A percentile compares a stretch with the other conserved stretches of the same genome.
Evolutionary conservation across 2,329 filamentous ascomycete species (phyloP).

Genomic region (Fonsecaea pedrosoi): DNA sequence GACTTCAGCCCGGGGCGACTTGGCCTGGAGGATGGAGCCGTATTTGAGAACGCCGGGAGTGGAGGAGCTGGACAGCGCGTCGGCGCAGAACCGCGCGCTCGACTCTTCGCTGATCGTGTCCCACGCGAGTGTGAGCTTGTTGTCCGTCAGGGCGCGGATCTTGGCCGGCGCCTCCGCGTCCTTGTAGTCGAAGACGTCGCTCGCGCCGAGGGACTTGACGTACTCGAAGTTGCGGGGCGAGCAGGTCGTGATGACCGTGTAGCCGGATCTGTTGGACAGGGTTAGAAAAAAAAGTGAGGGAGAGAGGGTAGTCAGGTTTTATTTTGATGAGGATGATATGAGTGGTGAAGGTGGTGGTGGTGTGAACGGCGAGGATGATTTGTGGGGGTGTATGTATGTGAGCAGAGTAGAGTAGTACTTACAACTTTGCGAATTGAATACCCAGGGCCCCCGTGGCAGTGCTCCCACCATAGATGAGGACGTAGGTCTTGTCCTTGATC

Average conservation of each 20-base stretch:
- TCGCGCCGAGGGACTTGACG: constrained; percentile 55
- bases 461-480: constrained; percentile 55
- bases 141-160: constrained; percentile 45
- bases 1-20: constrained; percentile 46
- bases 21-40: constrained; percentile 41
- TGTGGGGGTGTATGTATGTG: too few species aligned
- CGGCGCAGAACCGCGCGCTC: constrained; percentile 45
- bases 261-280: constrained; percentile 42
- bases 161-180: constrained; percentile 43
- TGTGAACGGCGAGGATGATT: too few species aligned
- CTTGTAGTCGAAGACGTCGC: constrained; percentile 56
- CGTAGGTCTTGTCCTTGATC: constrained; percentile 39
- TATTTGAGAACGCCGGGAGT: constrained; percentile 43
- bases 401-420: constrained; percentile 9
- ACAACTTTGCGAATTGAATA: constrained; percentile 51
- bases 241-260: constrained; percentile 51
- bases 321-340: background rate
- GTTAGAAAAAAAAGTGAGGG: background rate
- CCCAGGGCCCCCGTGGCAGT: constrained; percentile 53
- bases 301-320: constrained; percentile 2
- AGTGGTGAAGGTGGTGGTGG: background rate
- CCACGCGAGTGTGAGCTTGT: constrained; percentile 48
- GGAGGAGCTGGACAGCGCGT: constrained; percentile 42
- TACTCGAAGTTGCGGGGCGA: constrained; percentile 54
- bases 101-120: constrained; percentile 47